Percentiles rank a stretch among this genome's conserved stretches.
phyloP scores from a whole-genome alignment of 2,329 filamentous ascomycete species.

The Chaetomium sp. region DNA sequence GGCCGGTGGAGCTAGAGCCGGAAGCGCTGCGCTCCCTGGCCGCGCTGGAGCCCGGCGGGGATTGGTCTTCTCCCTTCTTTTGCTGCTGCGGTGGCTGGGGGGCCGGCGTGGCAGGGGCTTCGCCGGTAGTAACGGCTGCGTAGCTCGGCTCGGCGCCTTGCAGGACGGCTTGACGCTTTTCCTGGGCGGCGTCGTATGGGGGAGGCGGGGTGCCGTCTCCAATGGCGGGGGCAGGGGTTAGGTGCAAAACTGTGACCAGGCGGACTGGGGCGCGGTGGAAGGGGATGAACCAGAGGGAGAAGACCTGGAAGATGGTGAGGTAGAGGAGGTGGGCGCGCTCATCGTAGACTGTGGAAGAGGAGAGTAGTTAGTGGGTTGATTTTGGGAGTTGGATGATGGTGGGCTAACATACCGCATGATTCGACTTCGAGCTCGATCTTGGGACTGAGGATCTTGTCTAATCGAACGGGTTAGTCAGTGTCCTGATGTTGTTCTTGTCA shows the following conservation, averaged over 20 bases:
- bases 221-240: slow-evolving; percentile 46
- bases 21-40: neutral
- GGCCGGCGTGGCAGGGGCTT: neutral
- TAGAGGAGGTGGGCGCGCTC: slow-evolving; percentile 68
- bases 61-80: neutral
- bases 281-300: slow-evolving; percentile 76
- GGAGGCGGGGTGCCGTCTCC: slow-evolving; percentile 34
- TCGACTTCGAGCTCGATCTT: slow-evolving; percentile 69
- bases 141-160: slow-evolving; percentile 30
- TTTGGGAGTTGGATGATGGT: neutral
- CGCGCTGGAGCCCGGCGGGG: neutral
- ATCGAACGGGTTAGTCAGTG: neutral
- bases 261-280: slow-evolving; percentile 69
- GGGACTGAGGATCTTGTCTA: slow-evolving; percentile 75
- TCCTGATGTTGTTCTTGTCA: neutral
- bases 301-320: slow-evolving; percentile 71
- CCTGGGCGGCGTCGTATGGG: slow-evolving; percentile 22
- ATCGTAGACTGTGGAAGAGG: slow-evolving; percentile 63
- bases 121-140: slow-evolving; percentile 19
- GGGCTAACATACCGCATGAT: slow-evolving; percentile 47
- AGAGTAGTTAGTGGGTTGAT: neutral
- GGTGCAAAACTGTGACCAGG: slow-evolving; percentile 68
- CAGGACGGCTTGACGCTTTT: slow-evolving; percentile 22
- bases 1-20: neutral
- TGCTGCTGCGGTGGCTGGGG: neutral